phyloP scores from a whole-genome alignment of 176 grass and related monocot genomes.

The Leersia perrieri region DNA sequence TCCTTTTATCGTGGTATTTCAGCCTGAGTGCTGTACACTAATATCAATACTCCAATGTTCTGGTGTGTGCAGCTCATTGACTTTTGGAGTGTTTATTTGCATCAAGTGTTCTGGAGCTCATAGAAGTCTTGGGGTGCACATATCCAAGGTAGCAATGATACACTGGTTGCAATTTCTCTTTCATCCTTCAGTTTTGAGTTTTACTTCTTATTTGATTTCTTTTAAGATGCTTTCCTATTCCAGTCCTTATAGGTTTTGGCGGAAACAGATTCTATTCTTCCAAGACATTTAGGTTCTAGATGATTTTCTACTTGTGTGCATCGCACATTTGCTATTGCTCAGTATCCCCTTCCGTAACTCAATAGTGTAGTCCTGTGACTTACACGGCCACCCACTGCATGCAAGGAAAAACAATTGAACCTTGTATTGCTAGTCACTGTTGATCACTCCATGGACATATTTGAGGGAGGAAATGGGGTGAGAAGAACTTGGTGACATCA shows the following conservation, averaged over 20 bases:
- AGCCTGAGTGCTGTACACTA: slow-evolving; percentile 1
- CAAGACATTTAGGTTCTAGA: not conserved
- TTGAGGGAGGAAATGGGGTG: not conserved
- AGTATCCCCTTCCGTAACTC: slow-evolving; percentile 13
- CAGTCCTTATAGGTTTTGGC: not conserved
- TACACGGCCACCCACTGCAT: not conserved
- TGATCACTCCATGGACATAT: not conserved
- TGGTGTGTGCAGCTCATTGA: slow-evolving; percentile 60
- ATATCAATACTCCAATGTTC: slow-evolving; percentile 1
- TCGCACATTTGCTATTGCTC: not conserved
- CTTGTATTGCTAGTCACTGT: not conserved
- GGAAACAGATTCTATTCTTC: not conserved
- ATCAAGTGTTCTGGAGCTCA: slow-evolving; percentile 98
- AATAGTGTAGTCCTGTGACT: not conserved
- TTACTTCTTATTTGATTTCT: not conserved
- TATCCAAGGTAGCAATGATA: slow-evolving; percentile 67
- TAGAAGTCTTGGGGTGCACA: slow-evolving; percentile 92
- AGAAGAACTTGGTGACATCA: not conserved
- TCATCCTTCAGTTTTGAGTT: slow-evolving; percentile 3
- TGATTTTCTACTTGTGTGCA: not conserved
- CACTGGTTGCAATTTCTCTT: not conserved
- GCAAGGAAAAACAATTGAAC: not conserved
- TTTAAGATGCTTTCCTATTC: not conserved
- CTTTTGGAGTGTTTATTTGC: slow-evolving; percentile 90
- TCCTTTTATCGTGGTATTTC: slow-evolving; percentile 12